Base-by-base conservation (phyloP, 1,284 basidiomycete genomes). In the Sanghuangporus weigelae region DNA sequence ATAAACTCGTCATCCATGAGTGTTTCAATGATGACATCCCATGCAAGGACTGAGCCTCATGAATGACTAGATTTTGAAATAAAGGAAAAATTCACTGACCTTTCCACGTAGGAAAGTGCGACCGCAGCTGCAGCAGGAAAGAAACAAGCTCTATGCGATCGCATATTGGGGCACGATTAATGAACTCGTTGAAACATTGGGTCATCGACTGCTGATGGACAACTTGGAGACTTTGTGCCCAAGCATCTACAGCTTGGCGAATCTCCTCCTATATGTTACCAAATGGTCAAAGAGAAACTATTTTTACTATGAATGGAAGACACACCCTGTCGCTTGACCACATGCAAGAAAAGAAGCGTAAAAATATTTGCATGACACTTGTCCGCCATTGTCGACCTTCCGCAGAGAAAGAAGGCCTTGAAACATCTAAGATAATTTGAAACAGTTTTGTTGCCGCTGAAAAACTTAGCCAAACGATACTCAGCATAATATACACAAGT, bases 351-450 rank as follows among this genome's bases (percentile, higher is more conserved):
- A 90, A 90, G 73, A 83, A 90, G 35, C 74, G 73, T 51, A 77
- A 77, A 69, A 89, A 87, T 46, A 88, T 74, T 50, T 81, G 79
- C 16, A 78, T 78, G 5, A 88, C 77, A 57, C 80, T 84, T 2
- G 84, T 80, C 26, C 81, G 78, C 86, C 87, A 90, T 71, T 87
- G 86, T 14, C 84, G 78, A 62, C 81, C 85, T 68, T 87, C 85
- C 0, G 88, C 77, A 44, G 73, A 71, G 69, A 89, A 87, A 0
- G 78, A 76, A 0, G 84, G 82, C 65, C 80, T 86, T 12, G 81
- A 85, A 5, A 86, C 77, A 69, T 90, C 87, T 38, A 86, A 72
- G 19, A 89, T 75, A 54, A 90, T 80, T 23, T 82, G 81, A 70
- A 88, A 89, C 16, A 89, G 71, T 8, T 81, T 81, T 26, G 78